phyloP scores from a whole-genome alignment of 164 flowering plant species.

The Saururus chinensis region DNA sequence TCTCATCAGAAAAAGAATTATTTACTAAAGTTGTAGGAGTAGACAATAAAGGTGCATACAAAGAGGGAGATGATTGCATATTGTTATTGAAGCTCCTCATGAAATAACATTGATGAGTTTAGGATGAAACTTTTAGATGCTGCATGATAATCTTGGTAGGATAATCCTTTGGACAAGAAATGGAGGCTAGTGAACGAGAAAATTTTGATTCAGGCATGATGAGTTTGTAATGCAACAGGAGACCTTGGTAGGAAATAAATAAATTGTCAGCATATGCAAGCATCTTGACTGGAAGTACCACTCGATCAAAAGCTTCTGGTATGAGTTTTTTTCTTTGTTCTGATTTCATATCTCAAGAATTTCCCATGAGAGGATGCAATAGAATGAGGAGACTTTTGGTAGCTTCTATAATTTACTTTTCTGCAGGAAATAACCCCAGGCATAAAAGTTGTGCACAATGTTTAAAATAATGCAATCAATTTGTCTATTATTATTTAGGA shows the following conservation, averaged over 20 bases:
- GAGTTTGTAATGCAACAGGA: conserved; percentile 76
- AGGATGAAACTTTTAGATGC: conserved; percentile 10
- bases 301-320: conserved; percentile 38
- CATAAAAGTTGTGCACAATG: not conserved
- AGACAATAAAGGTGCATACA: conserved; percentile 66
- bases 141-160: not conserved
- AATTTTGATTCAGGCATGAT: conserved; percentile 47
- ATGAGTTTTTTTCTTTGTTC: conserved; percentile 39
- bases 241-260: conserved; percentile 55
- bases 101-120: conserved; percentile 24
- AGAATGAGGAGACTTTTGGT: conserved; percentile 83
- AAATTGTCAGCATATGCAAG: conserved; percentile 83
- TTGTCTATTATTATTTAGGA: no score
- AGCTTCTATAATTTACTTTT: conserved; percentile 53
- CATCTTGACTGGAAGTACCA: conserved; percentile 56
- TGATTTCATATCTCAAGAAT: conserved; percentile 54
- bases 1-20: conserved; percentile 37
- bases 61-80: conserved; percentile 31
- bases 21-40: conserved; percentile 21
- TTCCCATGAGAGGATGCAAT: conserved; percentile 73
- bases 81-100: conserved; percentile 71
- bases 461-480: not conserved
- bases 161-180: conserved; percentile 27
- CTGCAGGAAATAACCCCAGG: conserved; percentile 73
- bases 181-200: conserved; percentile 40